Base-by-base conservation (phyloP, 2,329 filamentous ascomycete species). In the Blumeriella jaapii region DNA sequence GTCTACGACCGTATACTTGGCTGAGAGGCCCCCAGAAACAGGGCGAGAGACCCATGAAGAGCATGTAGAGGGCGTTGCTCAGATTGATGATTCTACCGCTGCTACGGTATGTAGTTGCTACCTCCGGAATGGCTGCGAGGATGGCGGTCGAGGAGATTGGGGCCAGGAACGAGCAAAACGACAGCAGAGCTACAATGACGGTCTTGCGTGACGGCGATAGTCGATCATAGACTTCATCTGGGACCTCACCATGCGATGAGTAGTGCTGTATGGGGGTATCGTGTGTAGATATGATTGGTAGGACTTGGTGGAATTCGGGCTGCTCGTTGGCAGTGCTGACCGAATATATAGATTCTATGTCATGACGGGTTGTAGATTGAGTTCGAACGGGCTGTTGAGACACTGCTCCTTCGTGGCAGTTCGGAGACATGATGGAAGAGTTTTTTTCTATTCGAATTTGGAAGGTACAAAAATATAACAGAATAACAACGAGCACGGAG, bases 61-160 rank as follows among this genome's bases (percentile, higher is more conserved):
- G 56, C 62, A 84, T 68, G 47, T 83, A 84, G n/a, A 79, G 58
- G 0, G 82, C 81, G 58, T 87, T 89, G 51, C 71, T 78, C 28
- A 81, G 58, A 52, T 83, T 82, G 54, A 87, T 75, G 38, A 85
- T 68, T 7, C 69, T 70, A 4, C 76, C 78, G 0, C 71, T 79
- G 0, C 78, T 83, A 24, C 62, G 45, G 53, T 71, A 84, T 6
- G 71, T 74, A 3, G 54, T 55, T 2, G 80, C 79, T 4, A 89
- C 75, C 55, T 89, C 82, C 1, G 82, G 81, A 1, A 80, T 72
- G 2, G 81, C 82, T 1, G 80, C 69, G 9, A 89, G 59, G 6
- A 87, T 73, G 1, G 78, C 77, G 0, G 82, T 87, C 24, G 75
- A 82, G 2, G 75, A 80, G 15, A 84, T 71, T 0, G 83, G 83